Evolutionary conservation across 1,139 yeast species (phyloP).

Genomic region (Candida sp.): DNA sequence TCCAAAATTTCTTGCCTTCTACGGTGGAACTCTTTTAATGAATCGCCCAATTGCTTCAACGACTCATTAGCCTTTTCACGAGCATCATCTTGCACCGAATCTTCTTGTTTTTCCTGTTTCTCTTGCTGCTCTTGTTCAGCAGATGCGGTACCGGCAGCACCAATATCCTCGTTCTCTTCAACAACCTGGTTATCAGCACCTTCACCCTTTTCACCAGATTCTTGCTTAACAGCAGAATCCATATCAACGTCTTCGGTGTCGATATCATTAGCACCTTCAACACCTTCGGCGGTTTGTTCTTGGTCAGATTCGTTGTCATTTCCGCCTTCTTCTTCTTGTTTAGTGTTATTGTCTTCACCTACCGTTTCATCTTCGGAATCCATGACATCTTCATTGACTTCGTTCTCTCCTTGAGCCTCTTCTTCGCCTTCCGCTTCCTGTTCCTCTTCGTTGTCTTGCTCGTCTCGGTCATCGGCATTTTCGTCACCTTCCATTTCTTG

Average conservation of each 20-base stretch:
- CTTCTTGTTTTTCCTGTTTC: slow-evolving; percentile 33
- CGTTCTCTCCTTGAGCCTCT: slow-evolving; percentile 25
- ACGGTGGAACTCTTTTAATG: slow-evolving; percentile 89
- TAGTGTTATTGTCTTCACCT: slow-evolving; percentile 21
- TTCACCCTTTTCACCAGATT: slow-evolving; percentile 71
- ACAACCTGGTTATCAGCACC: slow-evolving; percentile 76
- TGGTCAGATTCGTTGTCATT: slow-evolving; percentile 29
- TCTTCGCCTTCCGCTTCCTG: slow-evolving; percentile 24
- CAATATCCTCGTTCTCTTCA: slow-evolving; percentile 72
- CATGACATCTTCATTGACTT: slow-evolving; percentile 31
- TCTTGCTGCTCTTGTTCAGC: slow-evolving; percentile 35
- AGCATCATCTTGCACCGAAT: slow-evolving; percentile 56
- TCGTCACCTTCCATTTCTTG: slow-evolving; percentile 14
- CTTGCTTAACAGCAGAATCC: slow-evolving; percentile 74
- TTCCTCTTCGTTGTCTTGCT: slow-evolving; percentile 22
- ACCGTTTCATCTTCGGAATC: slow-evolving; percentile 25
- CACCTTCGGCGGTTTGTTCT: slow-evolving; percentile 39
- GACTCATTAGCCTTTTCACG: slow-evolving; percentile 81
- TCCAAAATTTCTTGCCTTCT: slow-evolving; percentile 86
- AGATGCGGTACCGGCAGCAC: slow-evolving; percentile 69
- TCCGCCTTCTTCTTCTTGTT: slow-evolving; percentile 25
- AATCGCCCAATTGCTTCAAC: slow-evolving; percentile 87
- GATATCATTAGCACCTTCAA: slow-evolving; percentile 56
- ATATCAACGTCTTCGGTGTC: slow-evolving; percentile 57
- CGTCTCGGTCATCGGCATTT: slow-evolving; percentile 23